Conservation (phyloP, 1,139 yeast species). For the Pichia inconspicua region DNA sequence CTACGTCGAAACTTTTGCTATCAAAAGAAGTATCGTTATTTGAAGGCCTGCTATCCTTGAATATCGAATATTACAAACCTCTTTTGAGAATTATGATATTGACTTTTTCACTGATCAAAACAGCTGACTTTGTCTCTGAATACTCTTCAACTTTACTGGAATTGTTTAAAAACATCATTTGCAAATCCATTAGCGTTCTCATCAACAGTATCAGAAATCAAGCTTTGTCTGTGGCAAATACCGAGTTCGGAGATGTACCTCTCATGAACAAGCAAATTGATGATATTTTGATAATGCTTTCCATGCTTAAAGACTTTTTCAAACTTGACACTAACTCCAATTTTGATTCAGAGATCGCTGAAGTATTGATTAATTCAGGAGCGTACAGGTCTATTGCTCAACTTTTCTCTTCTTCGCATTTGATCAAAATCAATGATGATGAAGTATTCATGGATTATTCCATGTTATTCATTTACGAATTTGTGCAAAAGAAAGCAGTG, state of each 20-base stretch:
- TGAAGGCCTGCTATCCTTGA: slow-evolving; percentile 33
- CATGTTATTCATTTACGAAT: slow-evolving; percentile 60
- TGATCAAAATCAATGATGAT: slow-evolving; percentile 53
- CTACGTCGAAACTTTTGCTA: slow-evolving; percentile 36
- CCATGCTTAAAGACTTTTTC: slow-evolving; percentile 53
- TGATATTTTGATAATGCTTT: slow-evolving; percentile 56
- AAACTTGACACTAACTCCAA: slow-evolving; percentile 42
- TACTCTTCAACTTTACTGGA: slow-evolving; percentile 46
- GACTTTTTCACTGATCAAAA: slow-evolving; percentile 37
- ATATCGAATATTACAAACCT: slow-evolving; percentile 45
- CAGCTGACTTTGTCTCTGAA: slow-evolving; percentile 39
- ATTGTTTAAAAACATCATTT: slow-evolving; percentile 51
- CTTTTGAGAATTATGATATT: slow-evolving; percentile 51
- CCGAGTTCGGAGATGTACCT: slow-evolving; percentile 26
- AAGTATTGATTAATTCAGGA: slow-evolving; percentile 48
- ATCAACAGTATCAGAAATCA: slow-evolving; percentile 53
- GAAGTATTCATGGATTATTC: slow-evolving; percentile 63
- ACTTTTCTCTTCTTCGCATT: slow-evolving; percentile 61
- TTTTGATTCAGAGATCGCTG: slow-evolving; percentile 45
- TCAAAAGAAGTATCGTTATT: slow-evolving; percentile 42
- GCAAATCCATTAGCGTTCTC: slow-evolving; percentile 49
- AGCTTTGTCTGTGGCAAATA: slow-evolving; percentile 34
- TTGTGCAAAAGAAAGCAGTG: slow-evolving; percentile 53
- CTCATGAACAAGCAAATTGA: slow-evolving; percentile 35
- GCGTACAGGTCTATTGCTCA: slow-evolving; percentile 57